Base-by-base conservation (phyloP, 2,329 filamentous ascomycete species). In the Lasiodiplodia hormozganensis region DNA sequence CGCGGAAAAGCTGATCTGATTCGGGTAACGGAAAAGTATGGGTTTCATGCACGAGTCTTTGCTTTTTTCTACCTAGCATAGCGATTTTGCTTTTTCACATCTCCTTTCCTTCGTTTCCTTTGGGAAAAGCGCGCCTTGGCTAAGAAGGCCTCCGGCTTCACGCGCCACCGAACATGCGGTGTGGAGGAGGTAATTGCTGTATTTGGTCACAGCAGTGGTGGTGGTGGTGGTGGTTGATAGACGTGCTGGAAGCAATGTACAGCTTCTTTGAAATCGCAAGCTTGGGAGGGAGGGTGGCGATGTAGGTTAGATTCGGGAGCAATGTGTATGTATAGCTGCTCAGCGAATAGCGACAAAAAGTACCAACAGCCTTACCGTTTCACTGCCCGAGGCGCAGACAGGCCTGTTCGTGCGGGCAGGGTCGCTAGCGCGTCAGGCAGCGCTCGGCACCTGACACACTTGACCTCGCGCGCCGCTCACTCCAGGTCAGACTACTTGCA, bases 1-100 rank as follows among this genome's bases (percentile, higher is more conserved):
- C 53, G 60, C 62, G 53, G 53, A 69, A 69, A 69, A 69, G 62
- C 56, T 68, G 67, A 60, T 67, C 62, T 68, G 67, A 65, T 65
- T 68, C 67, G 58, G 67, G 56, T 68, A 43, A 68, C 38, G 67
- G 67, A 68, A 68, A 68, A 68, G 67, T 68, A 64, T 64, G 62
- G 60, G 68, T 69, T 58, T 65, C 57, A 53, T 53, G 57, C 68
- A 62, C 62, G 57, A 66, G 58, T 64, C 60, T 8, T 69, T 69
- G 57, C 51, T 68, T 68, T 67, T 62, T 62, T 25, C 31, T 69
- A 36, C 62, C 62, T 52, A 66, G 68, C 62, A 69, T 69, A 65
- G 68, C 68, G 68, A 66, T 69, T 66, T 64, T 66, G 36, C 68
- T 65, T 65, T 28, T 68, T 57, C 21, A 43, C 49, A 31, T 58